Conservation (phyloP, 768 basidiomycete species). For the Amanita thiersii region DNA sequence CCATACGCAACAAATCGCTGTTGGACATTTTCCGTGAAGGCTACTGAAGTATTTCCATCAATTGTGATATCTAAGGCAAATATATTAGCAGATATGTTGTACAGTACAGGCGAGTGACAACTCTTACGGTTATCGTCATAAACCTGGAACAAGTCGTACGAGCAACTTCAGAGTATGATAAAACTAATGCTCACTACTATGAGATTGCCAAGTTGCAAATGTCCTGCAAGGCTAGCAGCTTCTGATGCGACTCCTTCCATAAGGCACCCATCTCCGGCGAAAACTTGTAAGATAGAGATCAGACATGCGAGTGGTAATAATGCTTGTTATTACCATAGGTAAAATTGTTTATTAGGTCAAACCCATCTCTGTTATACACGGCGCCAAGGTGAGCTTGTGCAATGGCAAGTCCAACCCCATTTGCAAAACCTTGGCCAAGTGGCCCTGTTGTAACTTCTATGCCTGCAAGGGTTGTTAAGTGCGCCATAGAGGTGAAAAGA, state of each 20-base stretch:
- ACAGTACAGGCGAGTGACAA: constrained; percentile 18
- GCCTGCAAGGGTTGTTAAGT: constrained; percentile 19
- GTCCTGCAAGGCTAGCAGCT: constrained; percentile 88
- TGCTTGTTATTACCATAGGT: constrained; percentile 84
- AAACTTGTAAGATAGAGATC: constrained; percentile 39
- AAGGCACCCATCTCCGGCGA: constrained; percentile 91
- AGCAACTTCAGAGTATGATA: not conserved
- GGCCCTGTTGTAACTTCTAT: constrained; percentile 94
- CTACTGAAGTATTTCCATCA: constrained; percentile 85
- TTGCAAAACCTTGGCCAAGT: constrained; percentile 90
- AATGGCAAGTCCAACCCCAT: constrained; percentile 89
- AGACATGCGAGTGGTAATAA: constrained; percentile 4
- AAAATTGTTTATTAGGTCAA: constrained; percentile 76
- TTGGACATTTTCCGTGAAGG: constrained; percentile 92
- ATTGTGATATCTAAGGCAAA: constrained; percentile 77
- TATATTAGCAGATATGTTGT: constrained; percentile 9
- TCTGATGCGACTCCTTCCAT: constrained; percentile 97
- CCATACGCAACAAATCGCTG: constrained; percentile 87
- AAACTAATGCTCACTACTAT: constrained; percentile 57
- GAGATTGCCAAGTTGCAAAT: constrained; percentile 88
- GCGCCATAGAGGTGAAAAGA: constrained; percentile 4
- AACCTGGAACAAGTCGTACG: constrained; percentile 37
- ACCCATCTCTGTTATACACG: constrained; percentile 83
- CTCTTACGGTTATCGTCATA: constrained; percentile 98
- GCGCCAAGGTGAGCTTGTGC: constrained; percentile 88